Evolutionary conservation across 2,329 filamentous ascomycete genomes (phyloP).

Genomic region (Oidium heveae): DNA sequence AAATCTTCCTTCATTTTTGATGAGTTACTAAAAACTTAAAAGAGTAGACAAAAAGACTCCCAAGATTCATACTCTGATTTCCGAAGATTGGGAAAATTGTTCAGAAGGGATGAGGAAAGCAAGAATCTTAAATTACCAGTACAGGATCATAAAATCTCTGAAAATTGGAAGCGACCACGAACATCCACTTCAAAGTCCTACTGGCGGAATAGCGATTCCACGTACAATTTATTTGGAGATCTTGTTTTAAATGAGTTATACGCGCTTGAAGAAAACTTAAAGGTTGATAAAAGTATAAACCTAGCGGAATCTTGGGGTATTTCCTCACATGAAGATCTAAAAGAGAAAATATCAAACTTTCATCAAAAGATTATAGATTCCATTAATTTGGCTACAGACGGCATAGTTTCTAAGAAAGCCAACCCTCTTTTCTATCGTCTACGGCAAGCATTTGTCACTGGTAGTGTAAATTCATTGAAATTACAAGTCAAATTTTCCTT

Average conservation of each 20-base stretch:
- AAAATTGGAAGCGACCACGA: not conserved
- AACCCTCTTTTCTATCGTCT: slow-evolving; percentile 16
- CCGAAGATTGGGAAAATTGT: not conserved
- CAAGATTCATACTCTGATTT: not conserved
- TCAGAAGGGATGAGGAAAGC: not conserved
- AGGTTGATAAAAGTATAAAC: not conserved
- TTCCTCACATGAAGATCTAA: slow-evolving; percentile 3
- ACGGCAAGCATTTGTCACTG: slow-evolving; percentile 30
- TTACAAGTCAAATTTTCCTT: slow-evolving; percentile 43
- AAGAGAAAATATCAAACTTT: slow-evolving; percentile 4
- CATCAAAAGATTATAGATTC: slow-evolving; percentile 2
- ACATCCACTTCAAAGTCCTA: not conserved
- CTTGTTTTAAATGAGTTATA: slow-evolving; percentile 2
- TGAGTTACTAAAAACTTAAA: not conserved
- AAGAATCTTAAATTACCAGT: not conserved
- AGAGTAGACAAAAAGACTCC: not conserved
- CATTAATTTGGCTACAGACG: slow-evolving; percentile 3
- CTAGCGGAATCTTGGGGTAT: slow-evolving; percentile 4
- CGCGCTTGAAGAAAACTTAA: not conserved
- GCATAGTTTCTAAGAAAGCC: slow-evolving; percentile 2
- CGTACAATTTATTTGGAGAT: slow-evolving; percentile 5
- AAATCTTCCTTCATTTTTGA: not conserved
- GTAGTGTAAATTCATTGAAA: slow-evolving; percentile 24
- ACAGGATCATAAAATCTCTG: not conserved
- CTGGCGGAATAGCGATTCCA: slow-evolving; percentile 1